Evolutionary conservation across 78 protist species (phyloP), one percentile per base, ranked within the genome.

Genomic region (Emiliania huxleyi): DNA sequence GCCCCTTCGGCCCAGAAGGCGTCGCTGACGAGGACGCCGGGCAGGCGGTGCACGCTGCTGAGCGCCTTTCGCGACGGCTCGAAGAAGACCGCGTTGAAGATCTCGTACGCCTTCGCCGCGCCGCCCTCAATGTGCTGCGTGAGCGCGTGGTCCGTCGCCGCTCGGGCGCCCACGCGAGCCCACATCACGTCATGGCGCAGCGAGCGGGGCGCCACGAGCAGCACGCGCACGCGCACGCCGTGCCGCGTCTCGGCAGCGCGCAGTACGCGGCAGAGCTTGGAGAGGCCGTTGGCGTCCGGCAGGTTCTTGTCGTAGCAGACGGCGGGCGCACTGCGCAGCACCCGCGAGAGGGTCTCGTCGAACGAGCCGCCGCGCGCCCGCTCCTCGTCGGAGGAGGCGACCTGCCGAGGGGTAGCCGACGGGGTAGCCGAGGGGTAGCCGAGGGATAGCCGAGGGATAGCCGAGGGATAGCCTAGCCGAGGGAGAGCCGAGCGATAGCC

Each of bases 301-400:
- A 79, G 19, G 52, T 79, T 79, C 87, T 79, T 79, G 87, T 79
- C 87, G 35, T 40, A 40, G n/a, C 52, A 11, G n/a, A 79, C 87
- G 21, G 25, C 33, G 37, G 48, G 21, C 3, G 0, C 35, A 29
- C 6, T 15, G 37, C 52, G 87, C 12, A 43, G 37, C 87, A 43
- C 3, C 55, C 4, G 0, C 19, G 46, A 33, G 52, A 79, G 87
- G 35, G 43, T 3, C 45, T 6, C 46, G 85, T 43, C 52, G 52
- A 79, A 79, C 18, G 1, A 1, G 52, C 35, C 22, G 4, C 18
- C 35, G 0, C 87, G 87, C 46, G 52, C 46, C 8, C 49, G 33
- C 52, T 43, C 48, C 21, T 26, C 52, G 49, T 79, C 87, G 40
- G 87, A 79, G 35, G 87, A 79, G 22, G 49, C 87, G n/a, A n/a